These are phyloP conservation scores for Trypanosoma scelopori DNA, from an alignment of 208 protist genomes.

Conservation along the genomic window DNA sequence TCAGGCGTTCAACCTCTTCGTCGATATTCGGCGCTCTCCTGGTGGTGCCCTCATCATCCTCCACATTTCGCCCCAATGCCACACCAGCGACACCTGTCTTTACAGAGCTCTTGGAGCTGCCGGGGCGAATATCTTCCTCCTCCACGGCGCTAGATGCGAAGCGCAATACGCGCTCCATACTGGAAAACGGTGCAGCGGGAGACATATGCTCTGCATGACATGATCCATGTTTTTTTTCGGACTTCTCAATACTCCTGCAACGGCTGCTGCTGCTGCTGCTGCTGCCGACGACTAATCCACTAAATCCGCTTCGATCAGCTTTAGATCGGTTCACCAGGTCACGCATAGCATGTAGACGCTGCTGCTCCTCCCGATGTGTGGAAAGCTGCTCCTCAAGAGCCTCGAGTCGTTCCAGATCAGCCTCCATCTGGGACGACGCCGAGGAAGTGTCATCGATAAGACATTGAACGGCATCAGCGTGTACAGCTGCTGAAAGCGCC, in stretches of 20 bases:
- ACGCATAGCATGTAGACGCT: constrained; percentile 39
- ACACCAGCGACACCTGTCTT: background rate
- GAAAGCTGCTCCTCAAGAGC: constrained; percentile 48
- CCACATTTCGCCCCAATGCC: background rate
- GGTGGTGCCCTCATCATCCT: background rate
- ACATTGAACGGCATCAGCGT: constrained; percentile 69
- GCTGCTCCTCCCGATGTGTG: constrained; percentile 41
- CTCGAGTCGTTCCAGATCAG: constrained; percentile 50
- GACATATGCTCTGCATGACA: background rate
- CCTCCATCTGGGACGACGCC: constrained; percentile 47
- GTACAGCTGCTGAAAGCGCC: constrained; percentile 66
- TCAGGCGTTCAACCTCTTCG: constrained; percentile 40
- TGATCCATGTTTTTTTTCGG: background rate
- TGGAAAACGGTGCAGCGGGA: background rate
- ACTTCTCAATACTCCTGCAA: background rate
- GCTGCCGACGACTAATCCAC: background rate
- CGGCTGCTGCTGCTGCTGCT: background rate
- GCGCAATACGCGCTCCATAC: constrained; percentile 24
- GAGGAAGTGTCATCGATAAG: constrained; percentile 50
- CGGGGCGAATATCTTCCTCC: constrained; percentile 8
- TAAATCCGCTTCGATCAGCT: constrained; percentile 24
- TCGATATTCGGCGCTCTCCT: constrained; percentile 32
- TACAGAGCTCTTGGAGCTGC: background rate
- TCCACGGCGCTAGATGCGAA: constrained; percentile 29
- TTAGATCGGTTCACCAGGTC: constrained; percentile 39